These are phyloP conservation scores for Scytalidium lignicola DNA, from an alignment of 2,329 filamentous ascomycete species.

Conservation along the genomic window DNA sequence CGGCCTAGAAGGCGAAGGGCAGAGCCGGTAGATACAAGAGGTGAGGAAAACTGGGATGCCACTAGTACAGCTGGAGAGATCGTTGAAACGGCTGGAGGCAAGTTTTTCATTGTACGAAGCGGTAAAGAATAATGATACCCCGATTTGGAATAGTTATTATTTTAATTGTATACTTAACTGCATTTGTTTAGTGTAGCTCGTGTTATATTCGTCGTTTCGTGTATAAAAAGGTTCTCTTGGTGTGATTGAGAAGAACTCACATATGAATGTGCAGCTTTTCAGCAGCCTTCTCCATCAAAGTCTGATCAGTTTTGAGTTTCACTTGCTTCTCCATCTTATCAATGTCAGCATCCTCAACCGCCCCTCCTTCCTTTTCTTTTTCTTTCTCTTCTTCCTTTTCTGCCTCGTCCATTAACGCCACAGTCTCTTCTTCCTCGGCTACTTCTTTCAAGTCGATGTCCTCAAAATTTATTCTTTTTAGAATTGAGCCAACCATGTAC, in stretches of 20 bases:
- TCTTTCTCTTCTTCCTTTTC: slow-evolving; percentile 32
- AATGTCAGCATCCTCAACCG: slow-evolving; percentile 24
- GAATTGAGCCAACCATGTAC: slow-evolving; percentile 59
- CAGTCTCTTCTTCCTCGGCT: slow-evolving; percentile 37
- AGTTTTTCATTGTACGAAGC: slow-evolving; percentile 31
- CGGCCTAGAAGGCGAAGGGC: slow-evolving; percentile 23
- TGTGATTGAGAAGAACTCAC: background rate
- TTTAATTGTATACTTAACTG: background rate
- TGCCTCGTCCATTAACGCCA: slow-evolving; percentile 36
- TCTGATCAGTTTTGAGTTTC: slow-evolving; percentile 18
- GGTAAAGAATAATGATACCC: slow-evolving; percentile 15
- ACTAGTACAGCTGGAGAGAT: slow-evolving; percentile 25
- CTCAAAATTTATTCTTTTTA: slow-evolving; percentile 65
- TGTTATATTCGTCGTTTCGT: background rate
- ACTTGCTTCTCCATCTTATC: slow-evolving; percentile 27
- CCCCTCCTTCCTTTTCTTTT: slow-evolving; percentile 17
- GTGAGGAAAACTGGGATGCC: slow-evolving; percentile 25
- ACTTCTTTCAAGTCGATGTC: slow-evolving; percentile 37
- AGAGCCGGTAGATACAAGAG: slow-evolving; percentile 9
- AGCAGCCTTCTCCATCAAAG: slow-evolving; percentile 18
- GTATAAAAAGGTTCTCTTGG: background rate
- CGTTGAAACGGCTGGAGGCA: slow-evolving; percentile 22
- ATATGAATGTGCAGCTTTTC: slow-evolving; percentile 15
- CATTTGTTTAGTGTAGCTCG: background rate
- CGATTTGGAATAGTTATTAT: background rate